Percentiles rank a stretch among this genome's conserved stretches.
phyloP scores from a whole-genome alignment of 2,329 filamentous ascomycete species.

The Endoconidiophora polonica region DNA sequence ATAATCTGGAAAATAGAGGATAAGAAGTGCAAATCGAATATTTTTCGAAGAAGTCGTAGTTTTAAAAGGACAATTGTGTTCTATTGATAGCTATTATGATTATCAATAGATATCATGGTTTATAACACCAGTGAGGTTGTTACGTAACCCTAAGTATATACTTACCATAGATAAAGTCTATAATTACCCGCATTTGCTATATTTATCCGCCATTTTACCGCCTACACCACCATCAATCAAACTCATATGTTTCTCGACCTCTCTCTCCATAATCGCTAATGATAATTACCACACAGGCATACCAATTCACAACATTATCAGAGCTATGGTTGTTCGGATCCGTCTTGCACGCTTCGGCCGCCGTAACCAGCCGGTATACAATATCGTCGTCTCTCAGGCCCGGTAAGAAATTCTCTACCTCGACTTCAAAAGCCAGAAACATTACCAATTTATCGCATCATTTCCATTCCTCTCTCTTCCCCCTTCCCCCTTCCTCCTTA shows the following conservation, averaged over 20 bases:
- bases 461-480: not conserved
- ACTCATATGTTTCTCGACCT: not conserved
- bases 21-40: not conserved
- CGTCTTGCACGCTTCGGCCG: constrained; percentile 87
- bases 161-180: too few relatives aligned
- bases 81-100: too few relatives aligned
- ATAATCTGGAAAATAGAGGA: not conserved
- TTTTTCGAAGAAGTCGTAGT: too few relatives aligned
- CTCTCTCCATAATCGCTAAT: not conserved
- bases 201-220: not conserved
- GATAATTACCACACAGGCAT: not conserved
- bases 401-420: constrained; percentile 38
- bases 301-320: not conserved
- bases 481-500: not conserved
- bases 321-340: constrained; percentile 78
- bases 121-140: too few relatives aligned
- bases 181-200: too few relatives aligned
- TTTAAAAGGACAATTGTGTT: too few relatives aligned
- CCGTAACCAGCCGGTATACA: constrained; percentile 81
- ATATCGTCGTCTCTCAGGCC: constrained; percentile 89
- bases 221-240: too few relatives aligned
- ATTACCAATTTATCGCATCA: not conserved
- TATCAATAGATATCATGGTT: too few relatives aligned
- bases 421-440: too few relatives aligned
- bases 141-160: too few relatives aligned